Base-by-base conservation (phyloP, 331 rosid genomes). In the Spiraea crenata region DNA sequence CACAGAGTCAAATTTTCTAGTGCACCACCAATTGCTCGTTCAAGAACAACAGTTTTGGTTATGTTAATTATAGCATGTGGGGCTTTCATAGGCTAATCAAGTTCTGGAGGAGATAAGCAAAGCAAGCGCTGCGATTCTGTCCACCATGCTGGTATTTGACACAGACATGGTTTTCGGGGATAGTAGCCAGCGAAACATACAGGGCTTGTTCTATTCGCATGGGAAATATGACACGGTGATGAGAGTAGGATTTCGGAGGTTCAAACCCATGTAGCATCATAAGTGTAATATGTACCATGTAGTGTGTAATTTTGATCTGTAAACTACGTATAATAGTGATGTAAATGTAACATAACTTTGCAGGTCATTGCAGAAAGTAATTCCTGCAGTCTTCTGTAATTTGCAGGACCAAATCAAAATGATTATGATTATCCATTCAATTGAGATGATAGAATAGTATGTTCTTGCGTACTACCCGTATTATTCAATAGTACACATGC, bases 1-100 rank as follows among this genome's bases (percentile, higher is more conserved):
- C 93, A 90, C 83, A 87, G 89, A 84, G 80, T 85, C 77, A 87
- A 82, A 74, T 93, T 88, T 81, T 90, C 92, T 40, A 65, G 66
- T 55, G 86, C 82, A 59, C 79, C 88, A 39, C 73, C 84, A 47
- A 41, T 75, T 57, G 25, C 72, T 57, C 35, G 67, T 57, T 57
- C 76, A 63, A 79, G 64, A 37, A 49, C 73, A 71, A 60, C 70
- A 74, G 40, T 86, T 51, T 62, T 82, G 72, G 68, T 78, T 14
- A 35, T 81, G 72, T 71, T 83, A 57, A 66, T 80, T 57, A 9
- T 85, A 9, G 75, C 77, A 6, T 77, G 63, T 48, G 85, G 51
- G 69, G 78, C 73, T 73, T 76, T 81, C 60, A 39, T 79, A 12
- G 45, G 74, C 73, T 72, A 78, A 74, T 47, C 62, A 42, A 66